Base-by-base conservation (phyloP, 257 asterid genomes). In the Cordia subcordata region DNA sequence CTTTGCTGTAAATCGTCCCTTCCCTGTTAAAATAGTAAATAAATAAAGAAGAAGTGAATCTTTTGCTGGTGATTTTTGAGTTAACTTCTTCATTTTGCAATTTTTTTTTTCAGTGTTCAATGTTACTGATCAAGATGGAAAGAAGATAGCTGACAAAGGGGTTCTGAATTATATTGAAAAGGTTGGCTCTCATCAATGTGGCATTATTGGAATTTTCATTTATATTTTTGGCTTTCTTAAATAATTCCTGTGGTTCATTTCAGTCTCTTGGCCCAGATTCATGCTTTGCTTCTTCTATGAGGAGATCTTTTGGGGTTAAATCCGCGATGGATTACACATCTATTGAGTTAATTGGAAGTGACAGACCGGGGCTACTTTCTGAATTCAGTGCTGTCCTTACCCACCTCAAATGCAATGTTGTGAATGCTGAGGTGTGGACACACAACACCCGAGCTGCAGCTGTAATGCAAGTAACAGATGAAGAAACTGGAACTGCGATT, bases 231-330 rank as follows among this genome's bases (percentile, higher is more conserved):
- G 55, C 52, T 15, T 50, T 55, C 47, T 57, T 61, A 55, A 67
- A 57, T 76, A 72, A 69, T 56, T 52, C 53, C 53, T 40, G 69
- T 22, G 49, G 55, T 68, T 65, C 66, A 60, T 75, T 76, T 56
- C 92, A 93, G 99, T 85, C 97, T 5, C 96, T 93, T 33, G 99
- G 94, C 27, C 97, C 97, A 14, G 97, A 93, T 69, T 93, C 97
- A 33, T 89, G 92, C 74, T 93, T 93, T 72, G 95, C 95, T 13
- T 86, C 97, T 40, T 93, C 99, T 13, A 84, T 75, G 94, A 78
- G 96, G 55, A 79, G 96, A 76, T 89, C 97, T 0, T 92, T 93
- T 0, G 99, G 94, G 37, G 87, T 93, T 57, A 85, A 72, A 8
- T 69, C 92, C 0, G 82, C 72, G 12, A 42, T 50, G 75, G 86